Evolutionary conservation across 169 alveolate species (phyloP).

Genomic region (Blepharisma undulans): DNA sequence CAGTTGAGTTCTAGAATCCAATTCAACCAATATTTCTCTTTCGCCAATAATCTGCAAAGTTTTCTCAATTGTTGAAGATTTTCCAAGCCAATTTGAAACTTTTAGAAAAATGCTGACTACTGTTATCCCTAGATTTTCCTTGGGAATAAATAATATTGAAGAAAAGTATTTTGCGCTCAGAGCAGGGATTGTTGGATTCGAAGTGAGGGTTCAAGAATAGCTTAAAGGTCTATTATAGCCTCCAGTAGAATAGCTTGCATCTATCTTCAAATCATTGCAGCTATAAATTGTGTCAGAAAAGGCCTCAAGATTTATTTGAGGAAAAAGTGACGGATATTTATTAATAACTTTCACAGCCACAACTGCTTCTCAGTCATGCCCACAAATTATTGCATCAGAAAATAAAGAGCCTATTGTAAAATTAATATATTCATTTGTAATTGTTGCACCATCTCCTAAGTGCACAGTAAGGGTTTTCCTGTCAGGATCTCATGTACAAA

Average conservation of each 20-base stretch:
- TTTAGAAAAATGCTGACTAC: neutral
- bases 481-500: neutral
- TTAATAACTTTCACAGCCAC: neutral
- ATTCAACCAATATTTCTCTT: neutral
- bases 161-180: no score
- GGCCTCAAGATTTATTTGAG: no score
- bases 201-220: no score
- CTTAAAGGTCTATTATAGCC: no score
- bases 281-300: no score
- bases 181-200: no score
- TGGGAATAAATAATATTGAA: no score
- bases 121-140: neutral
- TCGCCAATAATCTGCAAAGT: neutral
- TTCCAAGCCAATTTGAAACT: neutral
- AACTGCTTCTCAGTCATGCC: neutral
- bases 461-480: neutral
- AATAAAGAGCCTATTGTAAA: neutral
- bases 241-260: no score
- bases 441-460: neutral
- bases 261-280: no score
- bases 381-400: neutral
- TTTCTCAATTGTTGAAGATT: neutral
- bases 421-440: neutral
- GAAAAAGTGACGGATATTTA: neutral
- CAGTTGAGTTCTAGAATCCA: neutral